phyloP scores from a whole-genome alignment of 2,329 filamentous ascomycete genomes.

The Dothistroma pini region DNA sequence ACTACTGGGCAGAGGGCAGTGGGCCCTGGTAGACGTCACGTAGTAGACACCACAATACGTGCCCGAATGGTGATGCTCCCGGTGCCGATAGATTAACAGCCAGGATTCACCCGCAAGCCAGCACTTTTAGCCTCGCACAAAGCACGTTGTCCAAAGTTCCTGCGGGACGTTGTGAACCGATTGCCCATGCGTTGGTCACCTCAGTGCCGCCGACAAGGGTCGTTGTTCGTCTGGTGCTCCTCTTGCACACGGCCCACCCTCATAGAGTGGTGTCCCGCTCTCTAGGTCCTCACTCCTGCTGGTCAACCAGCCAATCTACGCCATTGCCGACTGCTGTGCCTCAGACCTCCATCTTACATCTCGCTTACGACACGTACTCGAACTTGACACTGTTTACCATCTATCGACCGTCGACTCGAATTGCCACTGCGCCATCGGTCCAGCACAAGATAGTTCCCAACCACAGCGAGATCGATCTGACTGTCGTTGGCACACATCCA shows the following conservation, averaged over 20 bases:
- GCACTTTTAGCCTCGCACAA: slow-evolving; percentile 23
- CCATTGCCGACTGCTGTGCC: slow-evolving; percentile 20
- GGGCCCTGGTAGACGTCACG: slow-evolving; percentile 13
- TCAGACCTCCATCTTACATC: slow-evolving; percentile 17
- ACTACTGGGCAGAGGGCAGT: slow-evolving; percentile 9
- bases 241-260: slow-evolving; percentile 13
- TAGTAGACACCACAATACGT: not conserved
- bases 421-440: not conserved
- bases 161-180: slow-evolving; percentile 18
- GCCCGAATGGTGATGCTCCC: slow-evolving; percentile 25
- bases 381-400: not conserved
- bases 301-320: slow-evolving; percentile 20
- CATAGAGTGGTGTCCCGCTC: slow-evolving; percentile 16
- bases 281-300: slow-evolving; percentile 14
- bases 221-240: slow-evolving; percentile 17
- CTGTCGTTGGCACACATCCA: not conserved
- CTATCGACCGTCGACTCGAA: not conserved
- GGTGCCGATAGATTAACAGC: slow-evolving; percentile 31
- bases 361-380: not conserved
- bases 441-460: not conserved
- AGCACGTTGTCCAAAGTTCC: slow-evolving; percentile 23
- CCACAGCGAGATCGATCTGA: not conserved
- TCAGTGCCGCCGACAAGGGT: slow-evolving; percentile 22
- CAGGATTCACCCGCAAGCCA: slow-evolving; percentile 27
- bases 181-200: slow-evolving; percentile 22